Percentiles rank a stretch among this genome's conserved stretches.
Evolutionary conservation across 2,329 filamentous ascomycete genomes (phyloP).

Genomic region (Sclerotinia sclerotiorum): DNA sequence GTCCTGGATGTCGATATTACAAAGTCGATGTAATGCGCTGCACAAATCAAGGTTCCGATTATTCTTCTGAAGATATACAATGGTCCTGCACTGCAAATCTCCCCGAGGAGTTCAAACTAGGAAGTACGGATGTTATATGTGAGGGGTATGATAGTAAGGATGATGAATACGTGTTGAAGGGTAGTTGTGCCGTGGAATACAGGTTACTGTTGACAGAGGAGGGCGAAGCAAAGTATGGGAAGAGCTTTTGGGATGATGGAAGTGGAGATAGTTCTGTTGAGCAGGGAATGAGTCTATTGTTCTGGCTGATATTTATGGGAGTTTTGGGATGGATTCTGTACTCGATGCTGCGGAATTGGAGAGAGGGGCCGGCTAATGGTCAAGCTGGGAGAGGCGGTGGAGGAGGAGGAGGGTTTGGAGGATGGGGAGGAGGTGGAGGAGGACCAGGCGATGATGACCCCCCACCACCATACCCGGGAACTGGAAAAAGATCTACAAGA

Average conservation of each 20-base stretch:
- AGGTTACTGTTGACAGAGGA: conserved; percentile 72
- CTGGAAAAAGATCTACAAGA: conserved; percentile 30
- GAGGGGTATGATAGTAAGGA: conserved; percentile 78
- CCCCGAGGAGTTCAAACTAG: conserved; percentile 66
- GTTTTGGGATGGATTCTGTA: conserved; percentile 63
- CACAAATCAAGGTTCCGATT: conserved; percentile 79
- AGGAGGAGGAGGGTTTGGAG: conserved; percentile 44
- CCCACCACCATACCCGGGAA: conserved; percentile 40
- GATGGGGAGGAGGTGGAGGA: conserved; percentile 43
- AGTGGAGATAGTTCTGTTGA: conserved; percentile 4
- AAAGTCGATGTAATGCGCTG: conserved; percentile 82
- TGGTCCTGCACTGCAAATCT: conserved; percentile 78
- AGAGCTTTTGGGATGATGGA: conserved; percentile 17
- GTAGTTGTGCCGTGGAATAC: conserved; percentile 92
- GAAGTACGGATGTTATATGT: conserved; percentile 85
- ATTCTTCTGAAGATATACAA: conserved; percentile 77
- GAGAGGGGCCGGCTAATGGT: conserved; percentile 39
- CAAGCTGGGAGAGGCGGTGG: conserved; percentile 38
- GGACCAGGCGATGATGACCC: conserved; percentile 36
- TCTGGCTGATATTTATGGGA: conserved; percentile 61
- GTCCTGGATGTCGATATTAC: conserved; percentile 54
- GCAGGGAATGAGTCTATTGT: conserved; percentile 46
- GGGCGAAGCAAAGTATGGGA: conserved; percentile 68
- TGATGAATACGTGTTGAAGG: conserved; percentile 84
- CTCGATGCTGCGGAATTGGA: conserved; percentile 46